These are phyloP conservation scores for Zychaea mexicana DNA, from an alignment of 371 early-diverging fungal species.

Conservation along the genomic window DNA sequence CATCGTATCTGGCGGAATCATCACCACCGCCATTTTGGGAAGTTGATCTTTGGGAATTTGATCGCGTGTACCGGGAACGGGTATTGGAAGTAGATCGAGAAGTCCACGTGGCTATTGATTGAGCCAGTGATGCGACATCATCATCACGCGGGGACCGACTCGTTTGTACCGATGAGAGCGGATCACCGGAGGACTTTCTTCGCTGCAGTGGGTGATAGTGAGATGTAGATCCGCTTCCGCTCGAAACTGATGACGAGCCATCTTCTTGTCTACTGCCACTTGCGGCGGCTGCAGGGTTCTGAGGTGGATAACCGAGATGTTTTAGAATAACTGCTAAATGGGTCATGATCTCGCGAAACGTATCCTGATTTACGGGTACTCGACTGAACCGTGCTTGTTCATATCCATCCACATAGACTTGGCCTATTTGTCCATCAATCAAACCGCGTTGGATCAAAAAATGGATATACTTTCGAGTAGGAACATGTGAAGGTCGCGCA, in stretches of 20 bases:
- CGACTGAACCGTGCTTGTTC: constrained; percentile 59
- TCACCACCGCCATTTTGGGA: background rate
- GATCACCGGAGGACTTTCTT: background rate
- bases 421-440: constrained; percentile 48
- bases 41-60: background rate
- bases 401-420: constrained; percentile 58
- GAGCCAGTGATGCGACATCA: constrained; percentile 26
- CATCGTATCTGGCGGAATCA: background rate
- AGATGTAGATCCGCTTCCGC: background rate
- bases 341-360: constrained; percentile 49
- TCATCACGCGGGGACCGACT: constrained; percentile 14
- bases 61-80: background rate
- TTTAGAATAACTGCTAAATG: constrained; percentile 48
- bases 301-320: constrained; percentile 40
- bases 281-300: background rate
- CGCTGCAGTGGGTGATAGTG: background rate
- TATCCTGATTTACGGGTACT: constrained; percentile 31
- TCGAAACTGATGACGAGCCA: background rate
- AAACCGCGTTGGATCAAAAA: constrained; percentile 50
- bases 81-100: constrained; percentile 16
- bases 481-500: constrained; percentile 50
- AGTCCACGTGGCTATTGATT: constrained; percentile 28
- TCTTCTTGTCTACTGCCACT: background rate
- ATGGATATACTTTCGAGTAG: constrained; percentile 61
- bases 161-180: background rate